Evolutionary conservation across 257 asterid genomes (phyloP), one percentile per base, ranked within the genome.

Genomic region (Solanum dulcamara): DNA sequence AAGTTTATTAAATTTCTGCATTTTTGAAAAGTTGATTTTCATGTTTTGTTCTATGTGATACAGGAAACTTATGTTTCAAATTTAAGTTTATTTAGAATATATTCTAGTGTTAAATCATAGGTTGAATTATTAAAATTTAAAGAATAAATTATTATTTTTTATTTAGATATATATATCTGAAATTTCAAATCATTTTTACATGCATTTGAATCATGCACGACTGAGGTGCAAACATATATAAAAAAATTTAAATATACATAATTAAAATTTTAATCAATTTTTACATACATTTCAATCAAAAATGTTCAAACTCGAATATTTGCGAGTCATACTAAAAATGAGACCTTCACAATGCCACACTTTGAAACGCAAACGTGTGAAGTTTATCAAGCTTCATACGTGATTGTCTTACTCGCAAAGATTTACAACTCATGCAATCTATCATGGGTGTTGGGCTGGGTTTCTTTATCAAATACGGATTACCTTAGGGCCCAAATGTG

Each of bases 271-370:
- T 1, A 10, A 4, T n/a, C 11, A n/a, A 10, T 57, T 59, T 22
- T 59, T 10, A 59, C 10, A n/a, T 10, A 1, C 11, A 59, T 4
- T 24, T 0, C 67, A 24, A 59, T 57, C 10, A 57, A 53, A 57
- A n/a, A 57, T 10, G 4, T 22, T n/a, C 17, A 59, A n/a, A 30
- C 1, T 2, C 12, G 10, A 0, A 24, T 0, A 8, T 0, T 10
- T 24, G n/a, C 44, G 0, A 40, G 10, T 6, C 44, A 40, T 40
- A 6, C 0, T n/a, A n/a, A n/a, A n/a, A n/a, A n/a, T n/a, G n/a
- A n/a, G n/a, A n/a, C 67, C 33, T 59, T 59, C 3, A 24, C 0
- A n/a, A 3, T 1, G 10, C 11, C 26, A 4, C 0, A n/a, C 17
- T 1, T 10, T 10, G 0, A 24, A 9, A 24, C 1, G 32, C 0